Base-by-base conservation (phyloP, 2,329 filamentous ascomycete genomes). In the Colletotrichum godetiae region DNA sequence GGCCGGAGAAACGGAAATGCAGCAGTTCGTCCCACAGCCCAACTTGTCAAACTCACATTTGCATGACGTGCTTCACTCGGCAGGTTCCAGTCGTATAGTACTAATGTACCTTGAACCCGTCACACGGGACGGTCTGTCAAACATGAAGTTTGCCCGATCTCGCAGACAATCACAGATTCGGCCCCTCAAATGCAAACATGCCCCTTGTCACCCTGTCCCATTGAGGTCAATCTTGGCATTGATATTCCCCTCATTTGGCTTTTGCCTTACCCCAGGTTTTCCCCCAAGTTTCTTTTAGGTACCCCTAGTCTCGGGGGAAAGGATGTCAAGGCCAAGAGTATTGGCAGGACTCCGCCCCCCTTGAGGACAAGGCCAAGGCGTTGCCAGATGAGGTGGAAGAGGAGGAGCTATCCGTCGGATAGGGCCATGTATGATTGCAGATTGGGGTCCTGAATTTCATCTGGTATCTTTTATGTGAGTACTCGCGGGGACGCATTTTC, bases 281-380 rank as follows among this genome's bases (percentile, higher is more conserved):
- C 46, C 46, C 63, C 63, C 56, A 61, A 49, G 68, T 61, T 60
- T 22, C 10, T 8, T 19, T 56, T 56, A 49, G 33, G 56, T 67
- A n/a, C 42, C 19, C 56, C 63, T 49, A 49, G 68, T 71, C 55
- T 62, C 65, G 55, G 58, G 37, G 58, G 58, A 63, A 68, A 19
- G 69, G 65, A 72, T 68, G 57, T 53, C 1, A 11, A 10, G 29
- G 68, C 56, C 68, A 71, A 61, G 63, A 60, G 37, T 7, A 27
- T 19, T 33, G 56, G 33, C 56, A 31, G 31, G 31, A 56, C 19
- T n/a, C 15, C 42, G 11, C 10, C 27, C 42, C 27, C 29, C 42
- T 62, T 37, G 29, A 42, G 24, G 42, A 49, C 19, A 8, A 49
- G 19, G 42, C 42, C 42, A 49, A 49, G 42, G 19, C 42, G 19